A percentile compares a stretch with the other conserved stretches of the same genome.
Evolutionary conservation across 2,329 filamentous ascomycete species (phyloP).

Genomic region (Coniochaeta ligniaria): DNA sequence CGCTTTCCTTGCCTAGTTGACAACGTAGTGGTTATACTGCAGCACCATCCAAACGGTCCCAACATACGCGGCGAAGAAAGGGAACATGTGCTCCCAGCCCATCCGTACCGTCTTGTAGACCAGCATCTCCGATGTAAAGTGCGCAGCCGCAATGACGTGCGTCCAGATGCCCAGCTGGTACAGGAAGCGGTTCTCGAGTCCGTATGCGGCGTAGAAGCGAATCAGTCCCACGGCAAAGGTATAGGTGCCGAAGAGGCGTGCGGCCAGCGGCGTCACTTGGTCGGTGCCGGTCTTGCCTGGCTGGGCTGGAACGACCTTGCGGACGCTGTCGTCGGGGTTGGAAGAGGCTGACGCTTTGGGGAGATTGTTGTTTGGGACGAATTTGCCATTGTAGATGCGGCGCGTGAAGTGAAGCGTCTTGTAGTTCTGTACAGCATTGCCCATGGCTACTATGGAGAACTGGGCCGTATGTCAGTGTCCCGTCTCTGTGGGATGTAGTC

Average conservation of each 20-base stretch:
- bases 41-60: constrained; percentile 53
- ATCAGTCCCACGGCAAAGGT: constrained; percentile 72
- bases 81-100: constrained; percentile 47
- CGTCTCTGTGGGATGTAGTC: neutral
- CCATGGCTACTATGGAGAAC: constrained; percentile 76
- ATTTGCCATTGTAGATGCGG: constrained; percentile 73
- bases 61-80: constrained; percentile 37
- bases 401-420: constrained; percentile 71
- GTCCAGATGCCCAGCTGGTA: constrained; percentile 81
- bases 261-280: constrained; percentile 67
- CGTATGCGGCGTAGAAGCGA: constrained; percentile 76
- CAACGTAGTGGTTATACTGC: constrained; percentile 66
- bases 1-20: constrained; percentile 16
- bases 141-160: constrained; percentile 68
- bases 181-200: constrained; percentile 63
- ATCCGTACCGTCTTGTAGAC: constrained; percentile 70
- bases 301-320: constrained; percentile 41
- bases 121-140: constrained; percentile 76
- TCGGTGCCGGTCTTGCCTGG: constrained; percentile 41
- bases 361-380: constrained; percentile 42
- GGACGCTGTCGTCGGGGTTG: constrained; percentile 44
- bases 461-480: constrained; percentile 26
- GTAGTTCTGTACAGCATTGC: constrained; percentile 83
- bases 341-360: constrained; percentile 29
- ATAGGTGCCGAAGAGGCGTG: constrained; percentile 82